Conservation (phyloP, 2,329 filamentous ascomycete species). For the Penicillium hesseltinei region DNA sequence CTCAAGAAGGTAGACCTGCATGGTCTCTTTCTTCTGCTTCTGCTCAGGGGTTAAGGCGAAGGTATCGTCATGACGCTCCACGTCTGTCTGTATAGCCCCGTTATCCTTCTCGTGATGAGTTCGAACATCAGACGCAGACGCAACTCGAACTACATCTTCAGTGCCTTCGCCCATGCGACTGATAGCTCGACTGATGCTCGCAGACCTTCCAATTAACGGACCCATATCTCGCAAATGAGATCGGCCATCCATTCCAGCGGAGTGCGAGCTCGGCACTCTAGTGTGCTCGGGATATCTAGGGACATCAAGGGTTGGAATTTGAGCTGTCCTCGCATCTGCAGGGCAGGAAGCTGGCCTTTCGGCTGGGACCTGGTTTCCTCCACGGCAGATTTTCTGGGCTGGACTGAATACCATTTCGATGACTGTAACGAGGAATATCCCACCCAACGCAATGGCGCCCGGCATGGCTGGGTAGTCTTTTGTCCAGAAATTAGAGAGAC, state of each 20-base stretch:
- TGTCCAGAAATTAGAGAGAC: conserved; percentile 50
- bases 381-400: conserved; percentile 30
- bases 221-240: conserved; percentile 28
- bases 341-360: not conserved
- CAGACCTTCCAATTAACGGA: conserved; percentile 28
- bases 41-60: conserved; percentile 29
- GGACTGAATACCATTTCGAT: conserved; percentile 58
- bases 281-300: not conserved
- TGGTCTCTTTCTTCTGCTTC: conserved; percentile 60
- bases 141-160: conserved; percentile 24
- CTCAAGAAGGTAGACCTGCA: conserved; percentile 73
- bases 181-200: conserved; percentile 32
- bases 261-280: not conserved
- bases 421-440: conserved; percentile 48
- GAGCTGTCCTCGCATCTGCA: not conserved
- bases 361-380: conserved; percentile 5
- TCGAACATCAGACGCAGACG: conserved; percentile 21
- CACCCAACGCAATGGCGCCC: conserved; percentile 47
- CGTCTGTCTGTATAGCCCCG: conserved; percentile 15
- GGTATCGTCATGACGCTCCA: conserved; percentile 18
- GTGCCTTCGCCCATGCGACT: conserved; percentile 27
- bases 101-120: conserved; percentile 16
- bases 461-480: conserved; percentile 49
- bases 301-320: not conserved
- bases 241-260: conserved; percentile 12